A percentile compares a stretch with the other conserved stretches of the same genome.
phyloP scores from a whole-genome alignment of 352 stramenopile species.

The Ophiocytium majus region DNA sequence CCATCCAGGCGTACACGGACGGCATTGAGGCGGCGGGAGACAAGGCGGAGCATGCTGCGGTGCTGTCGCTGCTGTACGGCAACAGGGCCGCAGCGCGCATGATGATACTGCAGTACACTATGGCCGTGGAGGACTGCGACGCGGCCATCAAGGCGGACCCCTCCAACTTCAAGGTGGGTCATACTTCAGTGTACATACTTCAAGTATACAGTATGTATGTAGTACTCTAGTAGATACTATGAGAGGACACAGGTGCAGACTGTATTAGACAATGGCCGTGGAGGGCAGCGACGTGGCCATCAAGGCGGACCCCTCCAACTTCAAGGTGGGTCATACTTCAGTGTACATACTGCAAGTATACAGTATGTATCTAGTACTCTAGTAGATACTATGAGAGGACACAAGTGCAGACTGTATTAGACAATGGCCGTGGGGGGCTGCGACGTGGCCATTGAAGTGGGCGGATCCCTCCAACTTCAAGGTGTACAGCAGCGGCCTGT shows the following conservation, averaged over 20 bases:
- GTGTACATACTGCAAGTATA: too few relatives aligned
- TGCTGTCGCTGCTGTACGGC: conserved; percentile 38
- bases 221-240: too few relatives aligned
- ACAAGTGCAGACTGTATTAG: too few relatives aligned
- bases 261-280: conserved; percentile 40
- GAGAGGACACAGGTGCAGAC: conserved; percentile 54
- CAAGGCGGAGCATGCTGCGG: not conserved
- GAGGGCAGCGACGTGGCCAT: conserved; percentile 52
- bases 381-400: too few relatives aligned
- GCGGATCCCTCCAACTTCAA: too few relatives aligned
- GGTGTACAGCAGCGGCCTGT: too few relatives aligned
- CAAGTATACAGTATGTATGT: too few relatives aligned
- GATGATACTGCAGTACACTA: conserved; percentile 49
- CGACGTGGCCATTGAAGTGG: too few relatives aligned
- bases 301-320: conserved; percentile 34
- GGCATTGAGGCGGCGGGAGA: conserved; percentile 38
- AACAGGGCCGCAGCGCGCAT: conserved; percentile 53
- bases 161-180: conserved; percentile 7
- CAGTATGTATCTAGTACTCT: too few relatives aligned
- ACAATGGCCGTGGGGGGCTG: too few relatives aligned
- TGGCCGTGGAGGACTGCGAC: conserved; percentile 54
- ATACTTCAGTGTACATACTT: too few relatives aligned
- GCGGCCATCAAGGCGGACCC: conserved; percentile 46
- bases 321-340: conserved; percentile 3
- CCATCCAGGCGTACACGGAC: conserved; percentile 47